A percentile compares a stretch with the other conserved stretches of the same genome.
Evolutionary conservation across 2,329 filamentous ascomycete genomes (phyloP).

Genomic region (Teratosphaeriaceae sp.): DNA sequence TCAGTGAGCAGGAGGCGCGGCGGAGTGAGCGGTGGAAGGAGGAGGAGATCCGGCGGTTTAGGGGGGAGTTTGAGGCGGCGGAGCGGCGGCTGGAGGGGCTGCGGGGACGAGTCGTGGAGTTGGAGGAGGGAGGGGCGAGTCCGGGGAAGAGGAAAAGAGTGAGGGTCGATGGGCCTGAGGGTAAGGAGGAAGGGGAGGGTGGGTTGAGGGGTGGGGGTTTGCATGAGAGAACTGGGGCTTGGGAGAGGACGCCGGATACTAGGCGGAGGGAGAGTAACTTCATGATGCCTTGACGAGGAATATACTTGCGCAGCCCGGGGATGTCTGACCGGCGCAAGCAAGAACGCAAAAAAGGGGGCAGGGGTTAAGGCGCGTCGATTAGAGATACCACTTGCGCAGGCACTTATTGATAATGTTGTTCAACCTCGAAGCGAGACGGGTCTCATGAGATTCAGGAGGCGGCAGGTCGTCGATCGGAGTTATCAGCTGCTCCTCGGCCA

Average conservation of each 20-base stretch:
- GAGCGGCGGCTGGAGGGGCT: slow-evolving; percentile 13
- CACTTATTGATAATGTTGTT: too few species aligned
- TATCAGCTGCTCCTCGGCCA: too few species aligned
- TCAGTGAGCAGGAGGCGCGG: slow-evolving; percentile 63
- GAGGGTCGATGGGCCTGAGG: neutral
- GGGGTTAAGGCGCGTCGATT: too few species aligned
- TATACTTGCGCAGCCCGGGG: too few species aligned
- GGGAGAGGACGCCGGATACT: neutral
- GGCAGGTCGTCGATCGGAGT: too few species aligned
- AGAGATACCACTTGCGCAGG: too few species aligned
- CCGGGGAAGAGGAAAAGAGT: neutral
- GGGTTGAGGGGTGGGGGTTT: neutral
- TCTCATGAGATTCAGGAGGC: too few species aligned
- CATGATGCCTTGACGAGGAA: slow-evolving; percentile 7
- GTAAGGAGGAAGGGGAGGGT: neutral
- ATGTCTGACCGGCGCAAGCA: too few species aligned
- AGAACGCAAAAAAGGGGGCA: too few species aligned
- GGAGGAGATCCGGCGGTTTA: slow-evolving; percentile 51
- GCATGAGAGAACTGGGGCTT: neutral
- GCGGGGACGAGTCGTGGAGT: slow-evolving; percentile 13
- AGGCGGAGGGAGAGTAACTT: slow-evolving; percentile 3
- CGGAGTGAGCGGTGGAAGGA: slow-evolving; percentile 54
- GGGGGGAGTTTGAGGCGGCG: slow-evolving; percentile 51
- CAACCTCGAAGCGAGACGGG: too few species aligned
- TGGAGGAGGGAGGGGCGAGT: slow-evolving; percentile 5